These are phyloP conservation scores for Tolypocladium guangdongense DNA, from an alignment of 2,329 filamentous ascomycete genomes.

Conservation along the genomic window DNA sequence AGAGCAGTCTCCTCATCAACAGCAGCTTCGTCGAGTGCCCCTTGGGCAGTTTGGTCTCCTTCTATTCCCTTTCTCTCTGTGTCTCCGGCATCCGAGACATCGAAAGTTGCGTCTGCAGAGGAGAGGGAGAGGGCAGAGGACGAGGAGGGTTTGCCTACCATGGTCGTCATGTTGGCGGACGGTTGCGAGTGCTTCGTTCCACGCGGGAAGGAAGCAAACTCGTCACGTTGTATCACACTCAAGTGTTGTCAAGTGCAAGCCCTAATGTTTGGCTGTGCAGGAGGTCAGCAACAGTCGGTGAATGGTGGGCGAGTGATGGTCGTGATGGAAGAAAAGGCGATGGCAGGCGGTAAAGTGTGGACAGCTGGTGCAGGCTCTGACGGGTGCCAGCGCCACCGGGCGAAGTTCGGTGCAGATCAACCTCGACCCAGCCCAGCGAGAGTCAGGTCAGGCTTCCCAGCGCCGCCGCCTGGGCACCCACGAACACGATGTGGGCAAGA, in stretches of 20 bases:
- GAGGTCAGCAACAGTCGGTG: background rate
- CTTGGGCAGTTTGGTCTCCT: background rate
- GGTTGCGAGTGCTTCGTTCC: conserved; percentile 10
- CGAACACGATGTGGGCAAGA: background rate
- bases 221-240: background rate
- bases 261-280: background rate
- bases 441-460: background rate
- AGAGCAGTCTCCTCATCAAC: background rate
- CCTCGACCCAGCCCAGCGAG: background rate
- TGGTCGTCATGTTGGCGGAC: conserved; percentile 36
- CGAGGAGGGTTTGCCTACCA: conserved; percentile 27
- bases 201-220: conserved; percentile 9
- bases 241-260: background rate
- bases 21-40: background rate
- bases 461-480: background rate
- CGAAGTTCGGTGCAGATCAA: conserved; percentile 6
- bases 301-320: background rate
- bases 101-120: background rate
- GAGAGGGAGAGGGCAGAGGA: background rate
- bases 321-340: background rate
- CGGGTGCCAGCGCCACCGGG: conserved; percentile 6
- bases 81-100: background rate
- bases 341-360: background rate
- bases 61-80: background rate
- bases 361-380: conserved; percentile 3